Percentiles rank a stretch among this genome's conserved stretches.
These are phyloP conservation scores for Ophiostoma sp. DNA, from an alignment of 2,329 filamentous ascomycete species.

Conservation along the genomic window DNA sequence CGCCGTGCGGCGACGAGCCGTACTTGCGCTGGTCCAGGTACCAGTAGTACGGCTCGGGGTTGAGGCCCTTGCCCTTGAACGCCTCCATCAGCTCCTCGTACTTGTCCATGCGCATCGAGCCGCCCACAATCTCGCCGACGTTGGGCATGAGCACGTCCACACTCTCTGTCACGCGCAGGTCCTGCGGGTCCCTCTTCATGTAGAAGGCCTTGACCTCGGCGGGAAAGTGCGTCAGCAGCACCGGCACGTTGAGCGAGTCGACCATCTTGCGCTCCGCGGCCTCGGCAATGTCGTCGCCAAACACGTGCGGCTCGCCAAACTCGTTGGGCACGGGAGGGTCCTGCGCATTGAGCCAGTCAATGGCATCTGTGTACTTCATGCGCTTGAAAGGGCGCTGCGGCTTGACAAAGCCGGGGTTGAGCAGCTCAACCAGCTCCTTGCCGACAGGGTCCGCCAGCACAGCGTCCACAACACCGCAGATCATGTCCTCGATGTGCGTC, in stretches of 20 bases:
- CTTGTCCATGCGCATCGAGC: conserved; percentile 91
- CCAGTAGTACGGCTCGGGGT: conserved; percentile 88
- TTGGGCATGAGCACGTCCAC: conserved; percentile 84
- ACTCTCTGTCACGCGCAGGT: conserved; percentile 81
- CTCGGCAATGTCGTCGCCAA: conserved; percentile 93
- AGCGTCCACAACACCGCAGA: conserved; percentile 78
- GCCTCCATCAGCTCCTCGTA: conserved; percentile 84
- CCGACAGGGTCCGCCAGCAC: conserved; percentile 68
- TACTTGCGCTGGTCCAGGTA: conserved; percentile 98
- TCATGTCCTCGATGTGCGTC: conserved; percentile 75
- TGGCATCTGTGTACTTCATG: conserved; percentile 92
- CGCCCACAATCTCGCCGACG: conserved; percentile 94
- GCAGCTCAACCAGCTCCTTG: conserved; percentile 68
- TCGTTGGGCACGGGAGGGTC: conserved; percentile 79
- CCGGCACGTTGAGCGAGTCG: conserved; percentile 89
- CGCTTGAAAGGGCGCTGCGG: conserved; percentile 84
- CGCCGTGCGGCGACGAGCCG: conserved; percentile 48
- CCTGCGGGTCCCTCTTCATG: conserved; percentile 83
- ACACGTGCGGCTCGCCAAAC: conserved; percentile 80
- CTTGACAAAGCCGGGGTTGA: conserved; percentile 84
- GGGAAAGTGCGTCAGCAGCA: conserved; percentile 80
- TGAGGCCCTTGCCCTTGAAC: conserved; percentile 81
- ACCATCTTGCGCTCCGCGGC: conserved; percentile 96
- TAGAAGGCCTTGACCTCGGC: conserved; percentile 98
- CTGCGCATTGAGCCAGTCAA: conserved; percentile 86